Base-by-base conservation (phyloP, 768 basidiomycete species). In the Suillus ampliporus region DNA sequence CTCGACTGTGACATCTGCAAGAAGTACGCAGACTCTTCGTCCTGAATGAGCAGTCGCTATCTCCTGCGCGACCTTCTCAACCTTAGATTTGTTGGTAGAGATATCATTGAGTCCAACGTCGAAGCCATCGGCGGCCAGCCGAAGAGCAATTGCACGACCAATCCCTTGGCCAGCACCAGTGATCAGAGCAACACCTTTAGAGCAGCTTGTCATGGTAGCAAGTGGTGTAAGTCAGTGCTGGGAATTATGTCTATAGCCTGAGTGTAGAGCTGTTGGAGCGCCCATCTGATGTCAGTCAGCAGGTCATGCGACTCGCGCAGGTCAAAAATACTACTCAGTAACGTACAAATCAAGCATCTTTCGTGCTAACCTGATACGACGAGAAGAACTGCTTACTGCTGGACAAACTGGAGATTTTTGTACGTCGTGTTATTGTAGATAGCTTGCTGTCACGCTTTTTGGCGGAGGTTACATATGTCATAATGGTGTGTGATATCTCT, bases 1-100 rank as follows among this genome's bases (percentile, higher is more conserved):
- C 56, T 86, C 84, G 1, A 68, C 48, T 11, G 74, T 67, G 1
- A 86, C 80, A 62, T 86, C 82, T 4, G 73, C 82, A 14, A 74
- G 59, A 2, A 77, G 70, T 23, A 67, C 48, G 5, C 68, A 43
- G 4, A 70, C 65, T 54, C 63, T 68, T 46, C 66, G 67, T 14
- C 80, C 80, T 26, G 37, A 15, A 38, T 26, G 35, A 14, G 62
- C 61, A 14, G 67, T 65, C 6, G 62, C 64, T 14, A 82, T 74
- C 31, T 79, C 74, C 1, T 61, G 17, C 0, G 69, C 68, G 2
- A 79, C 66, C 14, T 72, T 60, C 7, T 71, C 68, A 6, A 57
- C 61, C 41, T 76, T 74, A 0, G 70, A 64, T 21, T 38, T 54
- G 15, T 54, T 54, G 21, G 53, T 54, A 1, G 72, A 64, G 14